These are phyloP conservation scores for Calocera cornea DNA, from an alignment of 768 basidiomycete species.

Conservation along the genomic window DNA sequence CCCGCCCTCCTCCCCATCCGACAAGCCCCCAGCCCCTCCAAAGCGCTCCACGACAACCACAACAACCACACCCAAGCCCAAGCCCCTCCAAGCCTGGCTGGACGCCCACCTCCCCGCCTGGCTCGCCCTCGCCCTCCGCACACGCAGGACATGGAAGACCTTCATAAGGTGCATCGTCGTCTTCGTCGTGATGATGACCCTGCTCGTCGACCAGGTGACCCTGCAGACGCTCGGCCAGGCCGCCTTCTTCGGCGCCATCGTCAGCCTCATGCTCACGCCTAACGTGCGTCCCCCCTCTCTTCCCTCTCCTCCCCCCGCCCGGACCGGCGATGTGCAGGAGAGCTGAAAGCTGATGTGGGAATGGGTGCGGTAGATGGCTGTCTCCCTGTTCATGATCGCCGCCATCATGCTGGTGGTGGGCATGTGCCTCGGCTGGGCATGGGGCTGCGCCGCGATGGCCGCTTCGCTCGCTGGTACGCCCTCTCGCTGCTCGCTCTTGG, in stretches of 20 bases:
- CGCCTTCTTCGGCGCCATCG: conserved; percentile 35
- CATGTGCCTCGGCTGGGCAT: conserved; percentile 39
- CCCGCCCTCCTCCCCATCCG: background rate
- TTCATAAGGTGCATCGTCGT: background rate
- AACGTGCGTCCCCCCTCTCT: conserved; percentile 25
- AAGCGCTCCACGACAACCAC: background rate
- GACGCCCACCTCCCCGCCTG: background rate
- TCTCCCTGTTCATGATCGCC: conserved; percentile 19
- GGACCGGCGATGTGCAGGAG: too few relatives aligned
- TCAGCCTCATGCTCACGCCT: conserved; percentile 36
- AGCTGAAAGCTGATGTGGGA: conserved; percentile 37
- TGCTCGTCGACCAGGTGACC: background rate
- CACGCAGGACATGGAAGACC: background rate
- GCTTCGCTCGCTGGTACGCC: conserved; percentile 28
- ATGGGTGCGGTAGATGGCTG: conserved; percentile 14
- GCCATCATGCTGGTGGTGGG: conserved; percentile 37
- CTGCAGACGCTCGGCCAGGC: background rate
- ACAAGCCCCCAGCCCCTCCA: too few relatives aligned
- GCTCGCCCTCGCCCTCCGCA: background rate
- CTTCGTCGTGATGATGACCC: background rate
- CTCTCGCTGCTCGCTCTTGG: conserved; percentile 16
- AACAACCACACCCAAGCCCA: background rate
- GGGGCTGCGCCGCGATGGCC: conserved; percentile 42
- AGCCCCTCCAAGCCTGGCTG: background rate
- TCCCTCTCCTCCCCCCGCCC: too few relatives aligned